A percentile compares a stretch with the other conserved stretches of the same genome.
Conservation (phyloP, 2,329 filamentous ascomycete species). For the Scortechinia acanthostroma region DNA sequence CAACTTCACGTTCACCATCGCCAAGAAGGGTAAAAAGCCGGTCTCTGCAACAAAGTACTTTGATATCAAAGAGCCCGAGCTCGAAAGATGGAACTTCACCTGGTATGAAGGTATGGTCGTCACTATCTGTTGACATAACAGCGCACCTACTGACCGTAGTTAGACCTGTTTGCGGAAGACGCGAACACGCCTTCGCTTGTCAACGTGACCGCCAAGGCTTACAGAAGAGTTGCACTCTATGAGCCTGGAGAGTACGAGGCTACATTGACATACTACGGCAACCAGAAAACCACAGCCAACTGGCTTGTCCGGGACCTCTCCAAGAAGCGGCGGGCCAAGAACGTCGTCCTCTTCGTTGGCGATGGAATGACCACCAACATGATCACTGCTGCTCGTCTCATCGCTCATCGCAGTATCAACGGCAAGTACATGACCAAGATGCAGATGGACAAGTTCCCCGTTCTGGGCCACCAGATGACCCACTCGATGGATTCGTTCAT, state of each 20-base stretch:
- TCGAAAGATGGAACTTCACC: constrained; percentile 78
- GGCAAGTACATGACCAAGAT: constrained; percentile 74
- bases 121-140: not conserved
- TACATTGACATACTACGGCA: constrained; percentile 69
- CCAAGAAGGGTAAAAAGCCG: constrained; percentile 48
- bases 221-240: constrained; percentile 68
- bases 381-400: constrained; percentile 73
- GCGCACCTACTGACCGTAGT: constrained; percentile 17
- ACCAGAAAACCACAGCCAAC: constrained; percentile 63
- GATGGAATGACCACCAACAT: constrained; percentile 70
- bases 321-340: constrained; percentile 70
- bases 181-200: constrained; percentile 64
- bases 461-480: constrained; percentile 84
- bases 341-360: constrained; percentile 73
- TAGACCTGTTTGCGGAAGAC: constrained; percentile 68
- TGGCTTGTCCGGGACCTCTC: constrained; percentile 72
- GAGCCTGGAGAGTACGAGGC: constrained; percentile 76
- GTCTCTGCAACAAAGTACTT: constrained; percentile 61
- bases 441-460: constrained; percentile 75
- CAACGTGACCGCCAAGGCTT: constrained; percentile 74
- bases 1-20: constrained; percentile 69
- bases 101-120: constrained; percentile 64
- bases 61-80: constrained; percentile 57
- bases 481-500: constrained; percentile 81
- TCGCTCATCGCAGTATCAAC: constrained; percentile 77